Percentiles rank a stretch among this genome's conserved stretches.
phyloP scores from a whole-genome alignment of 2,329 filamentous ascomycete genomes.

The Akanthomyces lecanii region DNA sequence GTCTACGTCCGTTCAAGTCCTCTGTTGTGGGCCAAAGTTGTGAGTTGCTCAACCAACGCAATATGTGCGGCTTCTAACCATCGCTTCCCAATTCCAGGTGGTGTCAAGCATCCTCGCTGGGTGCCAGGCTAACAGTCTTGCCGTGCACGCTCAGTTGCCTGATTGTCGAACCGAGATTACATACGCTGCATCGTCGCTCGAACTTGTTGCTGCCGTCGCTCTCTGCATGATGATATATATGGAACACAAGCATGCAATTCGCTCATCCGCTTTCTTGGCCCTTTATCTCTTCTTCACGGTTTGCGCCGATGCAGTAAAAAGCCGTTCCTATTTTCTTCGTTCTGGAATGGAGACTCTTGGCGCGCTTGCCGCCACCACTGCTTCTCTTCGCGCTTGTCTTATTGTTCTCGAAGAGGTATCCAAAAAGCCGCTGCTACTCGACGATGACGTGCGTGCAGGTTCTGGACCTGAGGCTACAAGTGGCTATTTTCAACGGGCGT shows the following conservation, averaged over 20 bases:
- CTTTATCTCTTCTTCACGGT: neutral
- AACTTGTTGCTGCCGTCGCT: neutral
- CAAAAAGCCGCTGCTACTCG: neutral
- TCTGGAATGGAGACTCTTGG: neutral
- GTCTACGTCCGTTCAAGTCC: neutral
- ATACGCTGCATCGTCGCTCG: neutral
- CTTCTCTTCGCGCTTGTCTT: neutral
- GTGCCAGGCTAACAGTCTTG: neutral
- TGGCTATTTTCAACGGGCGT: neutral
- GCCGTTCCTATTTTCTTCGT: neutral
- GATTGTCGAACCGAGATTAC: neutral
- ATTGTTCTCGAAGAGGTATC: neutral
- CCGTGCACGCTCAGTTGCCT: neutral
- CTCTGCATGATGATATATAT: neutral
- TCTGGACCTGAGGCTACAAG: neutral
- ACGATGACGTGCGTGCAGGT: neutral
- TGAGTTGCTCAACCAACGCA: neutral
- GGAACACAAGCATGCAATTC: neutral
- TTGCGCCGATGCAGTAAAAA: neutral
- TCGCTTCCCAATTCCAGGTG: neutral
- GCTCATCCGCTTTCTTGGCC: neutral
- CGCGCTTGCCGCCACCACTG: neutral
- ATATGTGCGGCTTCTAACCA: neutral
- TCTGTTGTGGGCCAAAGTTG: neutral
- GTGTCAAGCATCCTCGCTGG: neutral